Conservation (phyloP, 2,329 filamentous ascomycete genomes). For the Penicillium sp. region DNA sequence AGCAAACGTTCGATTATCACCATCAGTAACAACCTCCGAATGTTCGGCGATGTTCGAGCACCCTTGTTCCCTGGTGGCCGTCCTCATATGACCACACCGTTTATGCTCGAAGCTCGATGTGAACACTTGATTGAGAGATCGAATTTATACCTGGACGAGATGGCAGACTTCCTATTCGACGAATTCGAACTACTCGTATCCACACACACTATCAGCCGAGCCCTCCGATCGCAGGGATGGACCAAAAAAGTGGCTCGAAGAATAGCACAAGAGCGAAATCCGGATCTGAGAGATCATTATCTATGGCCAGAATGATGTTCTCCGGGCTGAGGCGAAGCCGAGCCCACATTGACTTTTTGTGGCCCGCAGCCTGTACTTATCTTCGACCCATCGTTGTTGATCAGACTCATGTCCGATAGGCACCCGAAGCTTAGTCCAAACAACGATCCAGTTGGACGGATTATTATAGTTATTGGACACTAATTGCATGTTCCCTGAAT, state of each 20-base stretch:
- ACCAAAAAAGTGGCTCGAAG: no score
- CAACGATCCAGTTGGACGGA: not conserved
- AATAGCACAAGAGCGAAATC: no score
- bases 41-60: slow-evolving; percentile 22
- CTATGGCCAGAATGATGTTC: not conserved
- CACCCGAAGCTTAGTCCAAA: slow-evolving; percentile 2
- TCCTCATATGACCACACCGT: slow-evolving; percentile 2
- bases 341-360: not conserved
- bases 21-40: slow-evolving; percentile 18
- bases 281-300: no score
- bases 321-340: not conserved
- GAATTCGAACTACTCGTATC: no score
- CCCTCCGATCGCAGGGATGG: no score
- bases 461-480: not conserved
- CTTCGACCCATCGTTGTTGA: not conserved
- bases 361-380: not conserved
- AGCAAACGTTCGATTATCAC: slow-evolving; percentile 21
- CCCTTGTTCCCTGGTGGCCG: slow-evolving; percentile 27
- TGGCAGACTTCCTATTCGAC: no score
- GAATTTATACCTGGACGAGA: no score
- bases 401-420: slow-evolving; percentile 5
- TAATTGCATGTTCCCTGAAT: not conserved
- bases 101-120: no score
- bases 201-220: no score
- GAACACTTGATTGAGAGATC: no score